Evolutionary conservation across 768 basidiomycete species (phyloP).

Genomic region (Kwoniella sp.): DNA sequence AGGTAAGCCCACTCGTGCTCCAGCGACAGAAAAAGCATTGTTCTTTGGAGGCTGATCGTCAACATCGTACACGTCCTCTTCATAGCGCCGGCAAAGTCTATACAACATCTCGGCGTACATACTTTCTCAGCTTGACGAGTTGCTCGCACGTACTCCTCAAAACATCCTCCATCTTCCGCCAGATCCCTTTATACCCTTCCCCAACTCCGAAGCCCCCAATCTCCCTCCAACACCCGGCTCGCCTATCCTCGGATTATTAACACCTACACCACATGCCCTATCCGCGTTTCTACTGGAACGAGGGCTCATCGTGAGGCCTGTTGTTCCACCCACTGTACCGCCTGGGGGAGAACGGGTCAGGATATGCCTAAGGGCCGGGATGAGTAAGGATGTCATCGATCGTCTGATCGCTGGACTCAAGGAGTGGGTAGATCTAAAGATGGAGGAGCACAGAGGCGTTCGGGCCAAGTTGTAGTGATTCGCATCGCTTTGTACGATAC

Average conservation of each 20-base stretch:
- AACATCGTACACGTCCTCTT: too few relatives aligned
- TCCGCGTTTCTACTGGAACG: conserved; percentile 64
- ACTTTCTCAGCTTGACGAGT: conserved; percentile 21
- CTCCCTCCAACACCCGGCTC: conserved; percentile 60
- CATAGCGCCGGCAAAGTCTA: conserved; percentile 37
- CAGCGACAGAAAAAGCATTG: too few relatives aligned
- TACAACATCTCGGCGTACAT: conserved; percentile 57
- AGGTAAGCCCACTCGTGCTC: conserved; percentile 59
- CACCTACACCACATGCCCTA: conserved; percentile 72
- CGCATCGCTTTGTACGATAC: not conserved
- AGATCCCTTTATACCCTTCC: conserved; percentile 8
- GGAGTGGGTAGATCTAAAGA: conserved; percentile 48
- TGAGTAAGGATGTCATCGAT: conserved; percentile 67
- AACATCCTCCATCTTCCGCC: conserved; percentile 26
- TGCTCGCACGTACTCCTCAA: conserved; percentile 16
- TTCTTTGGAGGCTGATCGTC: not conserved
- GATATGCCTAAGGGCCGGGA: conserved; percentile 82
- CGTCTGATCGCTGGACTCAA: conserved; percentile 61
- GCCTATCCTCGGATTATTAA: conserved; percentile 84
- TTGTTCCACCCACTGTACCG: conserved; percentile 76
- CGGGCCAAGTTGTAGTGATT: conserved; percentile 24
- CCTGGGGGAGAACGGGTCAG: conserved; percentile 80
- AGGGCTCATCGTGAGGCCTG: conserved; percentile 57
- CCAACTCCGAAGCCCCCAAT: not conserved
- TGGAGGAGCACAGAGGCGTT: not conserved